Percentiles rank a stretch among this genome's conserved stretches.
phyloP scores from a whole-genome alignment of 2,329 filamentous ascomycete genomes.

The Trichoderma simmonsii region DNA sequence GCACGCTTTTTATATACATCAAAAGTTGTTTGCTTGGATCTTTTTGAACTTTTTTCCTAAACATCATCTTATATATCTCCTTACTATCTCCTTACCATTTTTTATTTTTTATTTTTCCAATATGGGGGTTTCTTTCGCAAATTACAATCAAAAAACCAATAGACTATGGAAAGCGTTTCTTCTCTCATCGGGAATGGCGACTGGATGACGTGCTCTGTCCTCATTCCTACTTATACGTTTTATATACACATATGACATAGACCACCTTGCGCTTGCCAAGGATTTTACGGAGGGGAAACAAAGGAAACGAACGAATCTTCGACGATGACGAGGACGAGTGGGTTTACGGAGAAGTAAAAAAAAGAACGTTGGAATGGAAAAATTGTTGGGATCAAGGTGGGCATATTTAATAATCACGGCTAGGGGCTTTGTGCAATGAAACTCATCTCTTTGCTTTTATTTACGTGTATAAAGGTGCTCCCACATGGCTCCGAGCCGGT shows the following conservation, averaged over 20 bases:
- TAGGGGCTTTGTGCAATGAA: slow-evolving; percentile 8
- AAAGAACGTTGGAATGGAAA: background rate
- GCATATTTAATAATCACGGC: slow-evolving; percentile 3
- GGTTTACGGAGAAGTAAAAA: background rate
- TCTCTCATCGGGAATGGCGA: slow-evolving; percentile 1
- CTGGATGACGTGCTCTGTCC: slow-evolving; percentile 4
- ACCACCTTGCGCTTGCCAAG: background rate
- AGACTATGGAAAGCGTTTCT: slow-evolving; percentile 19
- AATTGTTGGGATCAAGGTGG: background rate
- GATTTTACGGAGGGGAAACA: background rate
- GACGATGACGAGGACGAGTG: background rate
- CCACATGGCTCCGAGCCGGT: background rate
- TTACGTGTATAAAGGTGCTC: background rate
- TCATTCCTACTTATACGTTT: slow-evolving; percentile 6
- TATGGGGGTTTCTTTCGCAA: slow-evolving; percentile 4
- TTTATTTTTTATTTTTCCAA: background rate
- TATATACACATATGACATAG: slow-evolving; percentile 6
- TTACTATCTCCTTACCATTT: background rate
- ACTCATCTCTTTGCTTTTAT: background rate
- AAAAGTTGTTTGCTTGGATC: slow-evolving; percentile 14
- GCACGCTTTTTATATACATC: slow-evolving; percentile 8
- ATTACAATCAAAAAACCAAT: slow-evolving; percentile 19
- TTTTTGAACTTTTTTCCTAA: background rate
- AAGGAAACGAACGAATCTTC: background rate
- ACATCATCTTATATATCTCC: background rate